Conservation (phyloP, 2,329 filamentous ascomycete genomes). For the Aspergillus melleus region DNA sequence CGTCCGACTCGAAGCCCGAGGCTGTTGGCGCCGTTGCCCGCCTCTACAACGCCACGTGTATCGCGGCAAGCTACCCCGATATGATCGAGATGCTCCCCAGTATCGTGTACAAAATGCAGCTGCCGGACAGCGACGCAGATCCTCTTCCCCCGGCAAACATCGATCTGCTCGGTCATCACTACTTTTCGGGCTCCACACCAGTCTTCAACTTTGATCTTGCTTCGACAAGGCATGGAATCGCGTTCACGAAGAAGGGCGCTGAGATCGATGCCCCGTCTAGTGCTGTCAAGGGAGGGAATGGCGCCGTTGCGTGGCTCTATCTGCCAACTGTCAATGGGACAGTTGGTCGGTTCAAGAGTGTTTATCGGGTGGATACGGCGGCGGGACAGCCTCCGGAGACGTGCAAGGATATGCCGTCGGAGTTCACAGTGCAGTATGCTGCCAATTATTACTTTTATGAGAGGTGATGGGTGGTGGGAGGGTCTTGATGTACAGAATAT, state of each 20-base stretch:
- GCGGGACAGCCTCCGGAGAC: slow-evolving; percentile 74
- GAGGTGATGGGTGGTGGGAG: slow-evolving; percentile 14
- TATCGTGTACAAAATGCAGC: slow-evolving; percentile 67
- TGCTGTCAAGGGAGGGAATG: slow-evolving; percentile 61
- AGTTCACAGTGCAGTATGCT: slow-evolving; percentile 76
- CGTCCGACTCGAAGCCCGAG: slow-evolving; percentile 62
- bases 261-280: slow-evolving; percentile 62
- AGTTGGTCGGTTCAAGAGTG: slow-evolving; percentile 67
- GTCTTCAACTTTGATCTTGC: slow-evolving; percentile 75
- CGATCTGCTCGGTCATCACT: slow-evolving; percentile 73
- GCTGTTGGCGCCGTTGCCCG: slow-evolving; percentile 74
- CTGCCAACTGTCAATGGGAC: slow-evolving; percentile 56
- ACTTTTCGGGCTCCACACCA: slow-evolving; percentile 70
- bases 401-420: slow-evolving; percentile 63
- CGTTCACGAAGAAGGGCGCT: slow-evolving; percentile 62
- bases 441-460: slow-evolving; percentile 72
- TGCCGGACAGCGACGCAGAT: slow-evolving; percentile 41
- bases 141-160: slow-evolving; percentile 57
- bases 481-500: background rate
- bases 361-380: slow-evolving; percentile 82
- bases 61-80: slow-evolving; percentile 68
- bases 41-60: slow-evolving; percentile 84
- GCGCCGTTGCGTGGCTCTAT: slow-evolving; percentile 79
- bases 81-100: slow-evolving; percentile 65
- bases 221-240: slow-evolving; percentile 53